These are phyloP conservation scores for Xylariaceae sp. DNA, from an alignment of 2,329 filamentous ascomycete species.

Conservation along the genomic window DNA sequence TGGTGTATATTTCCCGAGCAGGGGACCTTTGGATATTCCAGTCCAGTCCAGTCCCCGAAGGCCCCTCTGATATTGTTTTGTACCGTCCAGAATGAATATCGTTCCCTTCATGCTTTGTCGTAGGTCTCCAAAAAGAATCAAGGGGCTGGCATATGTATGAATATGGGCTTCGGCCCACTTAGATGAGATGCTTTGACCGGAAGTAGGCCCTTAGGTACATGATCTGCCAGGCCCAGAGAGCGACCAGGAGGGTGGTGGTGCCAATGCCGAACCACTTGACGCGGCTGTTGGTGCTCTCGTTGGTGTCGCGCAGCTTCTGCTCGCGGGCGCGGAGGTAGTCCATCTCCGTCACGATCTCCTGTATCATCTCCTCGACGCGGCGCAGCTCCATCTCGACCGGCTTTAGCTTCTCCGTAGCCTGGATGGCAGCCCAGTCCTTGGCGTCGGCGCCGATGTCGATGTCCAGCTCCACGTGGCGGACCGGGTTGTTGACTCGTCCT, in stretches of 20 bases:
- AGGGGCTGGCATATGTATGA: too few relatives aligned
- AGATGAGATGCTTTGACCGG: conserved; percentile 50
- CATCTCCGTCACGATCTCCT: conserved; percentile 89
- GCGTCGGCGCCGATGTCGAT: conserved; percentile 95
- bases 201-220: conserved; percentile 97
- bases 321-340: conserved; percentile 86
- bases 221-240: conserved; percentile 92
- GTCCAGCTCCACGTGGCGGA: conserved; percentile 79
- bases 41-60: not conserved
- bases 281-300: conserved; percentile 97
- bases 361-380: conserved; percentile 83
- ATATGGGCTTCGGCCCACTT: conserved; percentile 1
- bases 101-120: too few relatives aligned
- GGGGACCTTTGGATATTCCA: not conserved
- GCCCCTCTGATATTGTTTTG: conserved; percentile 1
- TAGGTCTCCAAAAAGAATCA: too few relatives aligned
- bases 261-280: conserved; percentile 98
- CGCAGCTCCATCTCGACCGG: conserved; percentile 92
- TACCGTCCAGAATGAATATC: not conserved
- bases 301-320: conserved; percentile 95
- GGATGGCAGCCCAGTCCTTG: conserved; percentile 96
- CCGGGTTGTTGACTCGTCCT: conserved; percentile 41
- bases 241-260: conserved; percentile 86
- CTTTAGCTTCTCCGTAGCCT: conserved; percentile 95
- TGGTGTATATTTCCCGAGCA: conserved; percentile 1